Evolutionary conservation across 176 grass and related monocot genomes (phyloP).

Genomic region (Aegilops umbellulata): DNA sequence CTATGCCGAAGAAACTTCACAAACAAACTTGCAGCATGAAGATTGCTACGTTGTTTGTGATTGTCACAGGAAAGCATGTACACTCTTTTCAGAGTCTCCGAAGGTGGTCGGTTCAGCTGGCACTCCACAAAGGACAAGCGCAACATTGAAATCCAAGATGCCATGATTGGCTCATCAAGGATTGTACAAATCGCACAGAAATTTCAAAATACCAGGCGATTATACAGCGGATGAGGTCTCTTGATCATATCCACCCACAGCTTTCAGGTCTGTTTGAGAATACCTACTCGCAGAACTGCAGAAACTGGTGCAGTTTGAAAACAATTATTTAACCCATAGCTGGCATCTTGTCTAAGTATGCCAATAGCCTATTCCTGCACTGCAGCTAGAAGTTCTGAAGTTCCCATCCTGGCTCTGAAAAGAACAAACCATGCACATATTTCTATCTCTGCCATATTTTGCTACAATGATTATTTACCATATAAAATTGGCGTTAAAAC

Average conservation of each 20-base stretch:
- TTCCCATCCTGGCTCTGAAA: background rate
- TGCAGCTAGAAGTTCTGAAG: background rate
- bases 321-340: background rate
- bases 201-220: background rate
- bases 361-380: background rate
- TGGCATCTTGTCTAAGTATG: background rate
- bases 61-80: no score
- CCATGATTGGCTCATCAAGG: background rate
- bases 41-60: no score
- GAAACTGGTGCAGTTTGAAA: background rate
- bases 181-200: background rate
- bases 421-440: background rate
- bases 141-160: background rate
- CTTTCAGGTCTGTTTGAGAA: background rate
- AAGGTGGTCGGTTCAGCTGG: no score
- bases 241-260: background rate
- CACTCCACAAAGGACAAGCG: no score
- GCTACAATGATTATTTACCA: background rate
- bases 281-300: background rate
- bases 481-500: background rate
- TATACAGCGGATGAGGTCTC: background rate
- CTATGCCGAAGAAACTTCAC: no score
- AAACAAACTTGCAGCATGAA: no score
- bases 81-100: no score
- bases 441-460: background rate